Conservation (phyloP, 148 eudicot genomes). For the Polygonum aviculare region DNA sequence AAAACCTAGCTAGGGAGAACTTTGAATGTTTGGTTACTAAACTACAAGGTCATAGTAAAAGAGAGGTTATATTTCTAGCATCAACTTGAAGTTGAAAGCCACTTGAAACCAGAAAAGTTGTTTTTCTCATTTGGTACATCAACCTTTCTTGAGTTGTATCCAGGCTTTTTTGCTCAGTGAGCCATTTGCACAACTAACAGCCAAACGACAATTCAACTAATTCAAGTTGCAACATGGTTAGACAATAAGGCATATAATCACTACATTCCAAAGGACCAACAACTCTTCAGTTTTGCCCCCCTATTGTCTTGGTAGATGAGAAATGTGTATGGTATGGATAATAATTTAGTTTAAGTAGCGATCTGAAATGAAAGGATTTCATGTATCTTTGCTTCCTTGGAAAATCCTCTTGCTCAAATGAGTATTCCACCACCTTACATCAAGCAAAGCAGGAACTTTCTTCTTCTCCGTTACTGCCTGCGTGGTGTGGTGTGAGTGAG, state of each 20-base stretch:
- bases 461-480: not conserved
- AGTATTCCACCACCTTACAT: slow-evolving; percentile 19
- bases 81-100: not conserved
- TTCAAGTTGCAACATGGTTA: not conserved
- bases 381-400: slow-evolving; percentile 15
- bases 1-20: not conserved
- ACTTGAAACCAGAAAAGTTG: not conserved
- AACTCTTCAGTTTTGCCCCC: slow-evolving; percentile 9
- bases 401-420: slow-evolving; percentile 33
- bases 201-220: not conserved
- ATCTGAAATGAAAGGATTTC: not conserved
- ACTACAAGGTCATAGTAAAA: not conserved
- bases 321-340: not conserved
- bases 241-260: not conserved
- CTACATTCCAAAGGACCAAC: slow-evolving; percentile 12
- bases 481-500: slow-evolving; percentile 9
- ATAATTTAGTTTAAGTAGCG: not conserved
- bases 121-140: not conserved
- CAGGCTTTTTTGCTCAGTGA: not conserved
- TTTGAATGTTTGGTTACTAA: slow-evolving; percentile 4
- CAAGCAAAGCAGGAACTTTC: not conserved
- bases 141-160: not conserved
- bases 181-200: slow-evolving; percentile 4
- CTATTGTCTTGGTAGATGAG: slow-evolving; percentile 8
- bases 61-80: not conserved